Evolutionary conservation across 768 basidiomycete genomes (phyloP), one percentile per base, ranked within the genome.

Genomic region (Pleurotus salmoneostramineus): DNA sequence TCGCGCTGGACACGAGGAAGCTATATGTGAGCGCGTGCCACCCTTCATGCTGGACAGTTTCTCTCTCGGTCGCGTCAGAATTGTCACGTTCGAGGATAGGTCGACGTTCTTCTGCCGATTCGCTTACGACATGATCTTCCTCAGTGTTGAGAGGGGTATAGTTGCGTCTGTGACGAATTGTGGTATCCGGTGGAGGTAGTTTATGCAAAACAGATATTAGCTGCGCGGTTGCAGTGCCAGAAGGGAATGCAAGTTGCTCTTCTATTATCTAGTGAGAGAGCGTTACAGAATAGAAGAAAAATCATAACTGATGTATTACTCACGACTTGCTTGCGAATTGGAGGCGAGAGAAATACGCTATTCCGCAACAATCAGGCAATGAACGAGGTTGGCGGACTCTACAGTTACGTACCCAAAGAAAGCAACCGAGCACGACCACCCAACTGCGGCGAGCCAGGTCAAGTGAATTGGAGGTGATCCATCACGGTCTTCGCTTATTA

Each of bases 211-310:
- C 91, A 2, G 93, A 89, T 48, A 98, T 93, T 8, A 98, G 78
- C 62, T 97, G 95, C 4, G 95, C 95, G 1, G 96, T 98, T 1
- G 95, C 95, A 12, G 95, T 96, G 33, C 96, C 96, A 1, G 92
- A 94, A 2, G 96, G 96, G 64, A 98, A 98, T 2, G 90, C 79
- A 3, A 98, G 84, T 69, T 96, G 87, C 71, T 98, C 96, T 68
- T 95, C 89, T 43, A 98, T 85, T 58, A 98, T 94, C 91, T 94
- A 61, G 11, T 49, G 15, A 15, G 14, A 17, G 6, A 50, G 48
- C 35, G 34, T 50, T 47, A 27, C 36, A 54, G 46, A 7, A 43
- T 17, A 21, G 32, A 40, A 46, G 33, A 27, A 27, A 27, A 27
- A 27, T 27, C 21, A 27, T 3, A 27, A 3, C 21, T 27, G 21